These are phyloP conservation scores for Hypoxylon subgilvum DNA, from an alignment of 495 filamentous ascomycete genomes.

Conservation along the genomic window DNA sequence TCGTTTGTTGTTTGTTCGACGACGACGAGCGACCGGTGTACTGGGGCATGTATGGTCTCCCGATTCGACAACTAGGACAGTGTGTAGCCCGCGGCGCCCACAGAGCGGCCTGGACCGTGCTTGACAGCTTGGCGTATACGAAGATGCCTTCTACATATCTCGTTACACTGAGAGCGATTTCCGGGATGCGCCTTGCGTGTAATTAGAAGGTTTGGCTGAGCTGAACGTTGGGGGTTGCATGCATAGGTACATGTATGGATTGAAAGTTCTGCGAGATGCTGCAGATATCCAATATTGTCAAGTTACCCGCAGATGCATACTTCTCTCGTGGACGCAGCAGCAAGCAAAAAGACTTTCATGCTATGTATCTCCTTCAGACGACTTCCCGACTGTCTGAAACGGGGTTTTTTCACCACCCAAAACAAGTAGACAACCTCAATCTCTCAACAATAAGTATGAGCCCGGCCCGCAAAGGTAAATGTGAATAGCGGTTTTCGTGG, in stretches of 20 bases:
- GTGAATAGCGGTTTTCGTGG: too few species aligned
- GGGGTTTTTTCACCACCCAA: too few species aligned
- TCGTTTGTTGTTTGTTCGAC: not conserved
- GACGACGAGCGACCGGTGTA: not conserved
- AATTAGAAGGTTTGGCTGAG: slow-evolving; percentile 14
- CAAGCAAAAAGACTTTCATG: too few species aligned
- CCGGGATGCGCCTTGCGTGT: not conserved
- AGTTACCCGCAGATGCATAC: not conserved
- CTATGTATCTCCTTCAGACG: too few species aligned
- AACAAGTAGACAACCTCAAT: too few species aligned
- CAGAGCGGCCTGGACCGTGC: not conserved
- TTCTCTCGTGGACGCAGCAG: slow-evolving; percentile 7
- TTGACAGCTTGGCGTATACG: not conserved
- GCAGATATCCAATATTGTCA: slow-evolving; percentile 19
- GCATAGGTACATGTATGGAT: too few species aligned
- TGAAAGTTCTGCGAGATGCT: slow-evolving; percentile 15
- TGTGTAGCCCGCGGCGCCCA: not conserved
- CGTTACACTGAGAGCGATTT: slow-evolving; percentile 2
- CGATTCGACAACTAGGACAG: slow-evolving; percentile 5
- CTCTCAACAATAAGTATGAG: too few species aligned
- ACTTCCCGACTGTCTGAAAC: too few species aligned
- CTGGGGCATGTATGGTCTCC: not conserved
- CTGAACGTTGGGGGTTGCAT: slow-evolving; percentile 7
- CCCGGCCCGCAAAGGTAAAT: too few species aligned
- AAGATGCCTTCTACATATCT: not conserved